phyloP scores from a whole-genome alignment of 352 stramenopile species.

The Pythium utonaiense region DNA sequence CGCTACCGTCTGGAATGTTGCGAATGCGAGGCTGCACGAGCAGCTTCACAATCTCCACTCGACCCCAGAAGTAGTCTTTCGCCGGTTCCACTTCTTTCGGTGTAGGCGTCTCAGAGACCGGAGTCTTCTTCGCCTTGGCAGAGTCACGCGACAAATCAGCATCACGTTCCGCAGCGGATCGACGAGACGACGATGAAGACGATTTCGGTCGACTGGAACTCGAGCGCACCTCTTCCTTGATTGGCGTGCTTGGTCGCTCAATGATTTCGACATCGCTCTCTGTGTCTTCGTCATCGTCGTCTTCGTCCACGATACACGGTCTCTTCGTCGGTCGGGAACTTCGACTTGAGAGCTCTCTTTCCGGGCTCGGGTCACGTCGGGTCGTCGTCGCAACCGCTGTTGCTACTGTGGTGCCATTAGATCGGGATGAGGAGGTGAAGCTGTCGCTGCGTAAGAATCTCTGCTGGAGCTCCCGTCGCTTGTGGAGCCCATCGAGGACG shows the following conservation, averaged over 20 bases:
- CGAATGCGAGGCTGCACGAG: constrained; percentile 61
- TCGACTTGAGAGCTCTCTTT: constrained; percentile 13
- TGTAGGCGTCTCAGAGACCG: background rate
- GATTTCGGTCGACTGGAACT: background rate
- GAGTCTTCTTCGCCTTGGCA: background rate
- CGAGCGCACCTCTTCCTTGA: constrained; percentile 17
- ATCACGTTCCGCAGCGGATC: background rate
- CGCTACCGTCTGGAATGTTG: constrained; percentile 56
- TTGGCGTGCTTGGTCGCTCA: constrained; percentile 18
- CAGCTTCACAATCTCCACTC: constrained; percentile 56
- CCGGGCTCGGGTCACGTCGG: constrained; percentile 13
- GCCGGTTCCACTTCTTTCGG: constrained; percentile 32
- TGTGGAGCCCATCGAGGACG: constrained; percentile 51
- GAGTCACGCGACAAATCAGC: background rate
- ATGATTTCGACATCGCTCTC: constrained; percentile 45
- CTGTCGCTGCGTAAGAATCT: constrained; percentile 28
- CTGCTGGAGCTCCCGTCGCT: constrained; percentile 44
- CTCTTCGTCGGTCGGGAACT: constrained; percentile 40
- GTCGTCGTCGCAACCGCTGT: background rate
- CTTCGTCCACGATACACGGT: constrained; percentile 63
- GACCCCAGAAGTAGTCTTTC: constrained; percentile 78
- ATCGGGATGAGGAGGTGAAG: background rate
- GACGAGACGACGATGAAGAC: constrained; percentile 2
- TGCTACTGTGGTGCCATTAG: background rate
- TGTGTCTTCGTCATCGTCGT: constrained; percentile 44